Evolutionary conservation across 306 rosid species (phyloP).

Genomic region (Benincasa hispida): DNA sequence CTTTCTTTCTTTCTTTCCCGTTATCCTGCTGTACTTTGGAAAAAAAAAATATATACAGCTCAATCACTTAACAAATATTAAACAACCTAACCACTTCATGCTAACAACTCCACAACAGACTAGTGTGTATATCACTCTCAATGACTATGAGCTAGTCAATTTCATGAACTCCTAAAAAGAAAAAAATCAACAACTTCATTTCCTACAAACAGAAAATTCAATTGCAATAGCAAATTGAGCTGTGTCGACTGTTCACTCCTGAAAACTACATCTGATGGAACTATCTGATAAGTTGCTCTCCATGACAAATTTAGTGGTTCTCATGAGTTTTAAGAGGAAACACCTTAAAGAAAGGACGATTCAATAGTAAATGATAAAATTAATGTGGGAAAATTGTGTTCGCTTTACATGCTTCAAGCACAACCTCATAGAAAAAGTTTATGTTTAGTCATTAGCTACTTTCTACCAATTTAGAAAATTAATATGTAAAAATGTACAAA

Average conservation of each 20-base stretch:
- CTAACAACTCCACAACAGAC: too few relatives aligned
- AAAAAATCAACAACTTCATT: not conserved
- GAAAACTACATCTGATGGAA: not conserved
- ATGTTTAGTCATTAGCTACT: not conserved
- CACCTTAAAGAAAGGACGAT: not conserved
- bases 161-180: not conserved
- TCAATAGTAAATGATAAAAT: not conserved
- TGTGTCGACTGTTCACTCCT: not conserved
- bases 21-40: too few relatives aligned
- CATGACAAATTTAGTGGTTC: not conserved
- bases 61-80: too few relatives aligned
- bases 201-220: not conserved
- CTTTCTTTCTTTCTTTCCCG: too few relatives aligned
- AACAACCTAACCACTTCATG: too few relatives aligned
- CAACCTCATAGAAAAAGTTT: not conserved
- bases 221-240: not conserved
- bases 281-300: not conserved
- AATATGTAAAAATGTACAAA: not conserved
- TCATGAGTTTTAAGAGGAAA: not conserved
- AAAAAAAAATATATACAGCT: too few relatives aligned
- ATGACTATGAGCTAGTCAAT: not conserved
- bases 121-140: not conserved
- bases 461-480: not conserved
- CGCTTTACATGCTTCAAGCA: not conserved
- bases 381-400: not conserved